phyloP scores from a whole-genome alignment of 257 asterid genomes.

The Jaltomata sinuosa region DNA sequence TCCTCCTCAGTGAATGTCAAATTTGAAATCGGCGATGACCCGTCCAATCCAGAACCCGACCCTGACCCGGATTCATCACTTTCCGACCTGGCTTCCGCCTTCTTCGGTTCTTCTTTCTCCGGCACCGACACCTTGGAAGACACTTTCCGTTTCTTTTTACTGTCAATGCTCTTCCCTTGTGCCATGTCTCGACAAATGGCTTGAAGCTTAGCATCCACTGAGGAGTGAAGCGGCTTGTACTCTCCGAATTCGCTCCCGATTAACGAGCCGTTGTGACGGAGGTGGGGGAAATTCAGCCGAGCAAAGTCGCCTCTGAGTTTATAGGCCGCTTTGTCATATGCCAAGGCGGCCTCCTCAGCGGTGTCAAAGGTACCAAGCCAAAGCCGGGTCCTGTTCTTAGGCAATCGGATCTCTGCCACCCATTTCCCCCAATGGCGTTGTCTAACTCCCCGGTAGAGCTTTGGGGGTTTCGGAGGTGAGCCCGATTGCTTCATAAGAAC shows the following conservation, averaged over 20 bases:
- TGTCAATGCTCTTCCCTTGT: constrained; percentile 63
- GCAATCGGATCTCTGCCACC: constrained; percentile 19
- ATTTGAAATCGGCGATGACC: constrained; percentile 36
- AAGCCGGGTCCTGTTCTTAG: constrained; percentile 7
- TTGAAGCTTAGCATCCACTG: constrained; percentile 74
- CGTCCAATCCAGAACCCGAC: constrained; percentile 23
- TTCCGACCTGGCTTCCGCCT: constrained; percentile 17
- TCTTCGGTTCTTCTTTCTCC: not conserved
- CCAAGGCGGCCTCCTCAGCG: constrained; percentile 13
- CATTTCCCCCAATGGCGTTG: constrained; percentile 22
- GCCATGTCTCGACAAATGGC: constrained; percentile 70
- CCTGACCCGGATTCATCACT: constrained; percentile 19
- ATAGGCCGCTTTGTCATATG: constrained; percentile 44
- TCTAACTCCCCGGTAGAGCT: constrained; percentile 17
- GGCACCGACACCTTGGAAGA: not conserved
- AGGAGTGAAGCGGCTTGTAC: constrained; percentile 79
- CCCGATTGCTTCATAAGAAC: constrained; percentile 49
- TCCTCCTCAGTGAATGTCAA: constrained; percentile 31
- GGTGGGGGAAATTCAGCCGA: constrained; percentile 77
- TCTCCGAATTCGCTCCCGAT: constrained; percentile 71
- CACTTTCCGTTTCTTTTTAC: constrained; percentile 11
- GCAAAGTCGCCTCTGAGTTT: constrained; percentile 86
- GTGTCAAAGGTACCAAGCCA: constrained; percentile 14
- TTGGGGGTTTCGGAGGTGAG: constrained; percentile 11
- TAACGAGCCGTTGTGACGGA: constrained; percentile 69